Percentiles rank a stretch among this genome's conserved stretches.
Conservation (phyloP, 306 rosid genomes). For the Cercis canadensis region DNA sequence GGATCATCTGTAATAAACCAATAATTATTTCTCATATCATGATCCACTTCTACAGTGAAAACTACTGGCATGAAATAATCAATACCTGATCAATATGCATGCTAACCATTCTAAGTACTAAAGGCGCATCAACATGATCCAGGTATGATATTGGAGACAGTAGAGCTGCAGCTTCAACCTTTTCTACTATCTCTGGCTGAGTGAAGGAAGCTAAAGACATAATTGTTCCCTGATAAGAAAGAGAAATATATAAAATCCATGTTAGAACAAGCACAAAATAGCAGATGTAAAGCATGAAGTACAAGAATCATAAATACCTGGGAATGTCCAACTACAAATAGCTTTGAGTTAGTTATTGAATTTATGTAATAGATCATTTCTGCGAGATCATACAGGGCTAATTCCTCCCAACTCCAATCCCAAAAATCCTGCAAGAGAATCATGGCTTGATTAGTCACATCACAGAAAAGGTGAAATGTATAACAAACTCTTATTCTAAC, state of each 20-base stretch:
- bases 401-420: constrained; percentile 98
- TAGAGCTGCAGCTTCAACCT: constrained; percentile 91
- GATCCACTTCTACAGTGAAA: constrained; percentile 29
- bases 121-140: constrained; percentile 68
- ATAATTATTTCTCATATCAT: constrained; percentile 40
- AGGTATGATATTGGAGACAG: constrained; percentile 84
- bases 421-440: constrained; percentile 73
- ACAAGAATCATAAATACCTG: constrained; percentile 62
- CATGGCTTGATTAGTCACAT: constrained; percentile 31
- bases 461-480: constrained; percentile 21
- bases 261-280: constrained; percentile 22
- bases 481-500: constrained; percentile 6
- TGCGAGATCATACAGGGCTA: constrained; percentile 76
- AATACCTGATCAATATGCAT: constrained; percentile 85
- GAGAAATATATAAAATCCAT: constrained; percentile 26
- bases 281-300: constrained; percentile 19
- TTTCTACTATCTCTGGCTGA: constrained; percentile 66
- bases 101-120: constrained; percentile 74
- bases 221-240: constrained; percentile 76
- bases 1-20: constrained; percentile 65
- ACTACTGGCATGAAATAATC: constrained; percentile 21
- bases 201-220: constrained; percentile 79
- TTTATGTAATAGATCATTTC: constrained; percentile 71
- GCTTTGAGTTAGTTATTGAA: constrained; percentile 59
- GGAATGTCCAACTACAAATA: constrained; percentile 88